A percentile compares a stretch with the other conserved stretches of the same genome.
Conservation (phyloP, 2,329 filamentous ascomycete species). For the Eutypa lata region DNA sequence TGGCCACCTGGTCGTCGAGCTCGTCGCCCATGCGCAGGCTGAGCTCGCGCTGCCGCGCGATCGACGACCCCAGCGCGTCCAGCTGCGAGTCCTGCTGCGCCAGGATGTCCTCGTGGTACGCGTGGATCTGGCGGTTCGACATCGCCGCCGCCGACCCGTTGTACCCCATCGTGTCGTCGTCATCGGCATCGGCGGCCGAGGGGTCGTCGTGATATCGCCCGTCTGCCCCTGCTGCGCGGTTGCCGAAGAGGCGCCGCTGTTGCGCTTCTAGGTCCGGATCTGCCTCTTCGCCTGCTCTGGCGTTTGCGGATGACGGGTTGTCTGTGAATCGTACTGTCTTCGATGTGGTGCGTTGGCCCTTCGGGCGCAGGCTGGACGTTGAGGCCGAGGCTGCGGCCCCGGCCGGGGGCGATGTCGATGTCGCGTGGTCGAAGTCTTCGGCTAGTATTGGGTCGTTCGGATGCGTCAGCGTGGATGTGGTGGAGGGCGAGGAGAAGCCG, state of each 20-base stretch:
- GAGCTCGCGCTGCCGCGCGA: constrained; percentile 84
- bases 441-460: constrained; percentile 64
- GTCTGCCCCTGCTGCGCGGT: constrained; percentile 11
- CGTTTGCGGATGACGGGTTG: constrained; percentile 39
- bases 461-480: constrained; percentile 49
- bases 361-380: constrained; percentile 25
- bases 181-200: constrained; percentile 10
- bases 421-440: constrained; percentile 62
- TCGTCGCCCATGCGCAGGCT: constrained; percentile 96
- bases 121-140: constrained; percentile 81
- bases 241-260: constrained; percentile 40
- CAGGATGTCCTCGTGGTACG: constrained; percentile 76
- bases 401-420: constrained; percentile 38
- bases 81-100: constrained; percentile 91
- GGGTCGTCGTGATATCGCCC: constrained; percentile 69
- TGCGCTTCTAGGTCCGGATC: constrained; percentile 44
- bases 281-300: constrained; percentile 7
- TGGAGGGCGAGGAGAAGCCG: constrained; percentile 53
- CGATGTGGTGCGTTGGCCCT: constrained; percentile 34
- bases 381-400: constrained; percentile 16
- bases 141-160: constrained; percentile 58
- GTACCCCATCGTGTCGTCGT: constrained; percentile 52
- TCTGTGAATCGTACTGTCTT: constrained; percentile 90
- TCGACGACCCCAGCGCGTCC: constrained; percentile 81
- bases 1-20: constrained; percentile 81